Base-by-base conservation (phyloP, 73 alveolate species). In the Paramecium sexaurelia region DNA sequence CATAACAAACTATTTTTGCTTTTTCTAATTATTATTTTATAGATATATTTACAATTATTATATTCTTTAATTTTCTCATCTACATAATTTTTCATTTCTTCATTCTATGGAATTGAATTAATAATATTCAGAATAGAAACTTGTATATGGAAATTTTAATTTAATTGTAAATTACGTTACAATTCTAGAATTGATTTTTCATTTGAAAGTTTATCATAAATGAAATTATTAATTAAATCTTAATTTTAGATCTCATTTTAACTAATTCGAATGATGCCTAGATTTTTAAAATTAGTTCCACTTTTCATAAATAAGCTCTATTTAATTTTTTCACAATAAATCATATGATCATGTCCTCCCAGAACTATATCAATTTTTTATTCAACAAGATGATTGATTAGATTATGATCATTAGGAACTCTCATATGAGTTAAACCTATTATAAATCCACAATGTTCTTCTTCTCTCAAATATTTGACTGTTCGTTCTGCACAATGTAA, bases 311-410 rank as follows among this genome's bases (percentile, higher is more conserved):
- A 29, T 32, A 41, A 20, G 40, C 61, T 41, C 7, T 78, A 24
- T 7, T 78, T 45, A 45, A 78, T 78, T 19, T 78, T 78, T 24
- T 78, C 90, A 78, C 68, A 78, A 41, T 22, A 39, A 41, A 78
- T 39, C 40, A 78, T 41, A 40, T 94, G 97, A 85, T 96, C 98
- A 45, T 96, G 98, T 19, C 97, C 98, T 20, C 98, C 98, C 13
- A 96, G 69, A 1, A 96, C 91, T 37, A 96, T 19, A 78, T 96
- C 98, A 2, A 94, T 26, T 51, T 75, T 92, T 15, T 41, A 71
- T 4, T 26, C 43, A 35, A 40, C 19, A 1, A 92, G 95, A 36
- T 85, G 55, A 37, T 92, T 9, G 15, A 94, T 94, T 27, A 96
- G 57, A 17, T 57, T 55, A 45, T 68, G 75, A 75, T 96, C 98